Base-by-base conservation (phyloP, 2,329 filamentous ascomycete genomes). In the Clonostachys chloroleuca region DNA sequence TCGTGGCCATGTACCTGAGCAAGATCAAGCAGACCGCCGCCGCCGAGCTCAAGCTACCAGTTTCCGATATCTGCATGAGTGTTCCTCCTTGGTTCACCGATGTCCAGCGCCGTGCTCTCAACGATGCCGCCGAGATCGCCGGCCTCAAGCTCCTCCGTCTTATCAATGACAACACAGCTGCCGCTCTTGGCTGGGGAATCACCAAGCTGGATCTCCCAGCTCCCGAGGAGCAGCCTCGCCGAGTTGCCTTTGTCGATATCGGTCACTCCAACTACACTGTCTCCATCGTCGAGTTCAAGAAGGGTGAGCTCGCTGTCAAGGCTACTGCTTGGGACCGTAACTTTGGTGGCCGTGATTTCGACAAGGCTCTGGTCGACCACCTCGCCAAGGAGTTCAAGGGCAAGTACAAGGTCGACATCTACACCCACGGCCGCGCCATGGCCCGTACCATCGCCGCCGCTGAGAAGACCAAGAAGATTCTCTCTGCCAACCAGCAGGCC, bases 71-170 rank as follows among this genome's bases (percentile, higher is more conserved):
- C 60, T 94, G 96, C 59, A 82, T 99, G 75, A 95, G 89, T 65
- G 90, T 95, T 44, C 94, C 94, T 41, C 85, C 91, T 16, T 99
- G 94, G 94, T 99, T 96, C 77, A 96, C 92, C 51, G 94, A 99
- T 67, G 74, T 86, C 52, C 94, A 99, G 79, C 87, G 94, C 65
- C 84, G 94, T 62, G 84, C 83, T 58, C 78, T 99, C 53, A 79
- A 97, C 59, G 92, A 97, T 64, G 92, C 94, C 49, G 83, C 91
- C 58, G 92, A 97, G 65, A 89, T 99, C 59, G 90, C 92, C 49
- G 92, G 92, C 51, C 80, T 99, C 61, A 96, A 95, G 75, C 78
- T 92, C 37, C 85, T 99, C 54, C 85, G 94, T 51, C 79, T 99
- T 53, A 95, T 99, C 79, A 99, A 99, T 74, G 94, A 97, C 74